Conservation (phyloP, 257 asterid species). For the Leptodermis oblonga region DNA sequence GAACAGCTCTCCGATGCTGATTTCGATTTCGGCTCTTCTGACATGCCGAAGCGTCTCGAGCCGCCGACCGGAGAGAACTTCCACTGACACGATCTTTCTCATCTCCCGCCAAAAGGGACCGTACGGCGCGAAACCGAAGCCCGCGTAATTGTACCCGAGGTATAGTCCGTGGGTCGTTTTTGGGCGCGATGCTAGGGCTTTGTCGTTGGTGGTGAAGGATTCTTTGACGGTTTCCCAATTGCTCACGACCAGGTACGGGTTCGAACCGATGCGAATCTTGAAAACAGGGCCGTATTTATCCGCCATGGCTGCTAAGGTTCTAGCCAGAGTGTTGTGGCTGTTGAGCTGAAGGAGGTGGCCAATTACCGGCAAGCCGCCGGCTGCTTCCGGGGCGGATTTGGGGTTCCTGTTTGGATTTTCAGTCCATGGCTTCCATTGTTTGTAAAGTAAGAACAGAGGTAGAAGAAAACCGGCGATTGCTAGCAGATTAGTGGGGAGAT, state of each 20-base stretch:
- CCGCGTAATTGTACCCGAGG: slow-evolving; percentile 44
- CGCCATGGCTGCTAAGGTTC: slow-evolving; percentile 31
- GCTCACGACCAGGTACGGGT: slow-evolving; percentile 30
- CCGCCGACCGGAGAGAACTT: slow-evolving; percentile 41
- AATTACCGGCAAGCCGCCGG: slow-evolving; percentile 53
- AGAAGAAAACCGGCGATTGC: slow-evolving; percentile 2
- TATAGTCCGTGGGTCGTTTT: slow-evolving; percentile 24
- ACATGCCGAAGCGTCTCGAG: slow-evolving; percentile 39
- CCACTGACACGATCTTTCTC: slow-evolving; percentile 37
- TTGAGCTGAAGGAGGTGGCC: slow-evolving; percentile 50
- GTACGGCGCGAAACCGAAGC: slow-evolving; percentile 35
- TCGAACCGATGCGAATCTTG: slow-evolving; percentile 33
- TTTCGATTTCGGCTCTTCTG: slow-evolving; percentile 26
- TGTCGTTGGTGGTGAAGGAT: slow-evolving; percentile 52
- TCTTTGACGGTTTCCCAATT: slow-evolving; percentile 52
- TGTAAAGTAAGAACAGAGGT: not conserved
- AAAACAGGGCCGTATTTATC: slow-evolving; percentile 52
- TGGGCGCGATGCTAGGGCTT: slow-evolving; percentile 35
- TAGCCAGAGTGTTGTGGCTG: slow-evolving; percentile 15
- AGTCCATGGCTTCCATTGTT: not conserved
- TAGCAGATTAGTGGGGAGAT: not conserved
- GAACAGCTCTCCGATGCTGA: slow-evolving; percentile 24
- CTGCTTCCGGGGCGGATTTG: slow-evolving; percentile 34
- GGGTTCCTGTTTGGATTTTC: not conserved
- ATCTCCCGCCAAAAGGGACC: slow-evolving; percentile 54